Conservation (phyloP, 306 rosid genomes). For the Cercis canadensis region DNA sequence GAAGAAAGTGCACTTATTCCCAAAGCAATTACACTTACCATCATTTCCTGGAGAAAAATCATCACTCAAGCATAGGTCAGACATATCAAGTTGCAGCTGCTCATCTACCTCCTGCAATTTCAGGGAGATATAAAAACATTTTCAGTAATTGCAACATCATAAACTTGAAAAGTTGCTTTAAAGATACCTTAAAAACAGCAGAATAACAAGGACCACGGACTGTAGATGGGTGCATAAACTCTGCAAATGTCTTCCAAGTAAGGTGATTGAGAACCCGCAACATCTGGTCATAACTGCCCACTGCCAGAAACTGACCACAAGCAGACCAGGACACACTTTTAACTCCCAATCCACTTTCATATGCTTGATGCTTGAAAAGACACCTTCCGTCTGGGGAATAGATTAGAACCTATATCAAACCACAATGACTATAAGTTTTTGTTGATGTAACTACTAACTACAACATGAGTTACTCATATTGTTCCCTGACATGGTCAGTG, state of each 20-base stretch:
- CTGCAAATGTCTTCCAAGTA: slow-evolving; percentile 99
- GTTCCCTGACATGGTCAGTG: background rate
- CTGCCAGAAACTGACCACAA: slow-evolving; percentile 96
- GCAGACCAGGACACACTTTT: slow-evolving; percentile 97
- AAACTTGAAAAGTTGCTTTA: slow-evolving; percentile 17
- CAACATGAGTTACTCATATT: slow-evolving; percentile 6
- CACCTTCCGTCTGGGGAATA: slow-evolving; percentile 98
- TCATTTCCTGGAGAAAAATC: slow-evolving; percentile 72
- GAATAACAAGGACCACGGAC: slow-evolving; percentile 88
- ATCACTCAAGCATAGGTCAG: slow-evolving; percentile 74
- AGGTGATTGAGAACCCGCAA: slow-evolving; percentile 92
- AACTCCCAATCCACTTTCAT: slow-evolving; percentile 96
- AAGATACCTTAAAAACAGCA: slow-evolving; percentile 80
- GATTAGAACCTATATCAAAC: slow-evolving; percentile 76
- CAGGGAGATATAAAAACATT: slow-evolving; percentile 32
- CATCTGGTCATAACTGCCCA: slow-evolving; percentile 98
- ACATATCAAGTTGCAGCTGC: slow-evolving; percentile 88
- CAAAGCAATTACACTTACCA: slow-evolving; percentile 52
- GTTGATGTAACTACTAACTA: slow-evolving; percentile 23
- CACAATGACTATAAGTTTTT: slow-evolving; percentile 33
- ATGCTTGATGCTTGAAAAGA: slow-evolving; percentile 91
- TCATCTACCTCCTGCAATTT: slow-evolving; percentile 89
- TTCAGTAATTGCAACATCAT: slow-evolving; percentile 21
- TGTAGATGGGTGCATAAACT: slow-evolving; percentile 78
- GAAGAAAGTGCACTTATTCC: background rate